Evolutionary conservation across 2,329 filamentous ascomycete genomes (phyloP).

Genomic region (Cytospora chrysosperma): DNA sequence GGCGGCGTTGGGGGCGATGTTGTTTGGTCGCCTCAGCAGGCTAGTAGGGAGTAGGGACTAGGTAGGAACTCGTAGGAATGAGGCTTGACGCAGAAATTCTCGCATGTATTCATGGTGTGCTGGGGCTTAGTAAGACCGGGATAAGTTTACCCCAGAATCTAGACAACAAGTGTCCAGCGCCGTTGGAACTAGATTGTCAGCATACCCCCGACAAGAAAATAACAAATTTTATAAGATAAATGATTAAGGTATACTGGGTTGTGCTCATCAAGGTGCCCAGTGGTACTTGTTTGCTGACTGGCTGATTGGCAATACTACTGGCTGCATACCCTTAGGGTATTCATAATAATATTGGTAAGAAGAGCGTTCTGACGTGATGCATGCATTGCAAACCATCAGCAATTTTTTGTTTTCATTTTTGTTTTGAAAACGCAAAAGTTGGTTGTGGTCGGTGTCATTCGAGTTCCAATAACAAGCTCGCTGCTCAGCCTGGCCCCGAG

Average conservation of each 20-base stretch:
- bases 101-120: background rate
- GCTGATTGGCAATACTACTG: background rate
- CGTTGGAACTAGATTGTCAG: background rate
- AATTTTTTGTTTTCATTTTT: too few species aligned
- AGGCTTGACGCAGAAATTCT: background rate
- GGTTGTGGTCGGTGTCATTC: slow-evolving; percentile 3
- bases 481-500: slow-evolving; percentile 1
- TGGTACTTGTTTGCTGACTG: background rate
- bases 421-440: slow-evolving; percentile 1
- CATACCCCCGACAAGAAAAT: background rate
- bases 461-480: slow-evolving; percentile 13
- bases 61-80: too few species aligned
- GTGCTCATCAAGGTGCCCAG: background rate
- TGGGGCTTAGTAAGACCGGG: background rate
- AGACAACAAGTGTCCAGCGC: background rate
- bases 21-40: background rate
- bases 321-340: too few species aligned
- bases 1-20: background rate
- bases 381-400: background rate
- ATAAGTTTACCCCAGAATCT: slow-evolving; percentile 1
- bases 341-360: background rate
- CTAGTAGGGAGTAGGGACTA: background rate
- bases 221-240: background rate
- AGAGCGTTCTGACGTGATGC: slow-evolving; percentile 5
- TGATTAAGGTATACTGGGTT: background rate